Base-by-base conservation (phyloP, 2,329 filamentous ascomycete species). In the Thielaviopsis musarum region DNA sequence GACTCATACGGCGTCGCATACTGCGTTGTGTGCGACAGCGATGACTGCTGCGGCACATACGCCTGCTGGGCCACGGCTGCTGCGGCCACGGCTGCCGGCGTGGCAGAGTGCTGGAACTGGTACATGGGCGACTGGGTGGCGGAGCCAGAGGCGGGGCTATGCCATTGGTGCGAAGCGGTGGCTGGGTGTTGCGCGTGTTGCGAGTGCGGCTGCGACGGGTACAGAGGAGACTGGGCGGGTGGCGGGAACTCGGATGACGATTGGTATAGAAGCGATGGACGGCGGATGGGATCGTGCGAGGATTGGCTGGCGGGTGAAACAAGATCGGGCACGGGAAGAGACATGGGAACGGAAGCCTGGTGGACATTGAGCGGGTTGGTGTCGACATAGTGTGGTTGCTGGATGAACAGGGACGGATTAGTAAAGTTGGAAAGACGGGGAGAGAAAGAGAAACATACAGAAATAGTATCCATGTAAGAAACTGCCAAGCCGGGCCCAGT, bases 401-500 rank as follows among this genome's bases (percentile, higher is more conserved):
- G 15, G 38, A 3, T 7, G 26, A 10, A 3, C 5, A 10, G 15
- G 13, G 38, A 15, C 17, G 2, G 38, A 10, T 45, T 45, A 45
- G 38, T n/a, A 17, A 45, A 17, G 13, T 1, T 2, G 15, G 15
- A 45, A 2, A 45, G 17, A n/a, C 2, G 12, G 38, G 7, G 5
- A n/a, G 2, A 45, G 15, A 15, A 3, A n/a, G 10, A 45, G 15
- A 45, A 7, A 45, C 38, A 45, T 17, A 48, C 54, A 1, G 34
- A 28, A 38, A 56, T 48, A 28, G 41, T 7, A 10, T 24, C 62
- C 49, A 78, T 69, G 7, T 74, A 76, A 1, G 72, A 63, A 13
- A 68, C 66, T 13, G 68, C 66, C 12, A 72, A 70, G 6, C 70
- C 28, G 53, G 52, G 30, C 24, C 24, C 24, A 26, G 24, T 6